Evolutionary conservation across 1,284 basidiomycete genomes (phyloP).

Genomic region (Quambalaria eucalypti): DNA sequence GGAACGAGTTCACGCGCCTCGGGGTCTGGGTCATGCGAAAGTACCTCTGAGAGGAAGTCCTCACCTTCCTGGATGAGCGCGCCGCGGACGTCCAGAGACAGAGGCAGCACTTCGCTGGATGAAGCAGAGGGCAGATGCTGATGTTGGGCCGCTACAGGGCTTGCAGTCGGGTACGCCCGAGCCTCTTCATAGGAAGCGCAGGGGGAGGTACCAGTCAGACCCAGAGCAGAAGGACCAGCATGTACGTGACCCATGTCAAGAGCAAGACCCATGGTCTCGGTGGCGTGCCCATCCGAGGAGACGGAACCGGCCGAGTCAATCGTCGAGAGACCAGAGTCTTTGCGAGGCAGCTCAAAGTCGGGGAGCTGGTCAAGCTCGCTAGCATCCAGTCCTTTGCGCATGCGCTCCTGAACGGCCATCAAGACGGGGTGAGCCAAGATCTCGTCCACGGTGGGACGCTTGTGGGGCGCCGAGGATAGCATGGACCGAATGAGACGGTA

Average conservation of each 20-base stretch:
- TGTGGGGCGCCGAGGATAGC: constrained; percentile 22
- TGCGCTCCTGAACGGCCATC: constrained; percentile 21
- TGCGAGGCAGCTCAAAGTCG: constrained; percentile 14
- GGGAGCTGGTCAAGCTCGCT: constrained; percentile 42
- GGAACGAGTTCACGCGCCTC: neutral
- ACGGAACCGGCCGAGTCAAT: neutral
- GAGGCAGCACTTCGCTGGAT: constrained; percentile 9
- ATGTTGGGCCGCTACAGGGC: constrained; percentile 10
- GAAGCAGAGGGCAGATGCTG: constrained; percentile 15
- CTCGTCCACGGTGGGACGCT: constrained; percentile 30
- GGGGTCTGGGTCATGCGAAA: constrained; percentile 14
- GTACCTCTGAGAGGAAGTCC: constrained; percentile 34
- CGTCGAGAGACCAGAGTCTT: neutral
- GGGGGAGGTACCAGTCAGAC: constrained; percentile 12
- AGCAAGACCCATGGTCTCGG: neutral
- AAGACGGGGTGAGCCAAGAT: constrained; percentile 25
- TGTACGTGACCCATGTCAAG: neutral
- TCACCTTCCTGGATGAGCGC: constrained; percentile 41
- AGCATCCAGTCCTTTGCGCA: constrained; percentile 28
- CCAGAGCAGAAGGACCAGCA: neutral
- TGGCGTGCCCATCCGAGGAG: neutral
- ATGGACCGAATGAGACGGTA: constrained; percentile 29
- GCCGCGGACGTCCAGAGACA: constrained; percentile 32
- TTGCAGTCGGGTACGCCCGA: constrained; percentile 11
- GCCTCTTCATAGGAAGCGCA: constrained; percentile 10